Evolutionary conservation across 1,284 basidiomycete species (phyloP).

Genomic region (Malassezia obtusa): DNA sequence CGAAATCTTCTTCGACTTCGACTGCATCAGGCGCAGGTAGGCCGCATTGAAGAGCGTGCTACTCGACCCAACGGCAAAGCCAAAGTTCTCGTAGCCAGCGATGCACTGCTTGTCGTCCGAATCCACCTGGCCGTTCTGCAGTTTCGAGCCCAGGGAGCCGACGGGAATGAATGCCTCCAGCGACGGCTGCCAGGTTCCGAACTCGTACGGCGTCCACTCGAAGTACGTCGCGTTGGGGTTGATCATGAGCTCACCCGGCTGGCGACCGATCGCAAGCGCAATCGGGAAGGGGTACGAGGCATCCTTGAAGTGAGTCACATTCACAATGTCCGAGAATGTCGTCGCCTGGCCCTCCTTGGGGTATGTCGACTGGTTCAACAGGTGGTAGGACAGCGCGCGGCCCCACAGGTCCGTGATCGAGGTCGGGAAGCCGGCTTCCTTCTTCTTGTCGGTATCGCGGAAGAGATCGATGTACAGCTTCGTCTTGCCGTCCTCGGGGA

Average conservation of each 20-base stretch:
- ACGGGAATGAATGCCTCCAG: constrained; percentile 39
- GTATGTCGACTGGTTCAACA: constrained; percentile 32
- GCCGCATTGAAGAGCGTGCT: constrained; percentile 49
- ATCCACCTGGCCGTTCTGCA: constrained; percentile 26
- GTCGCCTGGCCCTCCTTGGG: constrained; percentile 31
- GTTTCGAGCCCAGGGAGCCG: constrained; percentile 34
- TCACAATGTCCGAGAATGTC: constrained; percentile 33
- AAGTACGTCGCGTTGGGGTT: constrained; percentile 49
- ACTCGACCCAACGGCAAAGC: constrained; percentile 33
- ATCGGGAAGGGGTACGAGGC: constrained; percentile 47
- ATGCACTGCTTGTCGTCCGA: constrained; percentile 23
- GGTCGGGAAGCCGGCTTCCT: constrained; percentile 23
- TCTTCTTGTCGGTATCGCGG: constrained; percentile 31
- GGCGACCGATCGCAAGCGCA: constrained; percentile 53
- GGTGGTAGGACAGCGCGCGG: constrained; percentile 34
- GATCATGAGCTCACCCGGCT: constrained; percentile 49
- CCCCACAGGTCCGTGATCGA: constrained; percentile 44
- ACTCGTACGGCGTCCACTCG: constrained; percentile 52
- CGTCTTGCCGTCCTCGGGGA: constrained; percentile 49
- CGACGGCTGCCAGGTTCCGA: constrained; percentile 51
- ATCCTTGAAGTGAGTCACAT: constrained; percentile 27
- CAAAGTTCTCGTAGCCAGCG: constrained; percentile 36
- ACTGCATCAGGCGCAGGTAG: constrained; percentile 28
- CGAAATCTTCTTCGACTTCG: constrained; percentile 22
- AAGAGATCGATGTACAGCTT: constrained; percentile 49